Conservation (phyloP, 192 early-diverging fungal genomes). For the Chytriomyces sp. region DNA sequence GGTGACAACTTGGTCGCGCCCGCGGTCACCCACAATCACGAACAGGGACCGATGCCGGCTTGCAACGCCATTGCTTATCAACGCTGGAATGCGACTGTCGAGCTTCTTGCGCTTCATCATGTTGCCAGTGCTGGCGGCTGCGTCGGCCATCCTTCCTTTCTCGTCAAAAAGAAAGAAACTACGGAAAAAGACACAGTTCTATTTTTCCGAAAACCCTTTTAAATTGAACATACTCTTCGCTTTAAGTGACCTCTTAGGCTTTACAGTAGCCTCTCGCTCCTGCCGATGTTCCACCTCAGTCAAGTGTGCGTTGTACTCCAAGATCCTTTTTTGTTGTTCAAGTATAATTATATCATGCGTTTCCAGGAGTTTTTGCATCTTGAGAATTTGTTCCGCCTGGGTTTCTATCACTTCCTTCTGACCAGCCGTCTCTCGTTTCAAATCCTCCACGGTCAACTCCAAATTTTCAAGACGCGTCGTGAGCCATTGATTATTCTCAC, state of each 20-base stretch:
- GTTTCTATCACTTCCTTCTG: not conserved
- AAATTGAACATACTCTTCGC: not conserved
- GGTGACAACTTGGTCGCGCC: conserved; percentile 89
- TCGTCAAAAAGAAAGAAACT: not conserved
- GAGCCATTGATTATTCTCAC: not conserved
- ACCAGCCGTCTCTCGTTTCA: not conserved
- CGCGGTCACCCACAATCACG: conserved; percentile 93
- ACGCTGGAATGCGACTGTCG: conserved; percentile 91
- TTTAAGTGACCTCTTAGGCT: not conserved
- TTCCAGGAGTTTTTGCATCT: not conserved
- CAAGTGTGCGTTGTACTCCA: not conserved
- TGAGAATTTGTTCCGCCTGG: not conserved
- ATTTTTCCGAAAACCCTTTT: not conserved
- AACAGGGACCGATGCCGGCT: conserved; percentile 92
- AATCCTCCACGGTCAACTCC: not conserved
- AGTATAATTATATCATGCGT: not conserved
- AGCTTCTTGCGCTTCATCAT: conserved; percentile 63
- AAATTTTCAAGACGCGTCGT: not conserved
- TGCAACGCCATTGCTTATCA: conserved; percentile 91
- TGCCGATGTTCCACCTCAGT: not conserved
- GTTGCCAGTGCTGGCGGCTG: not conserved
- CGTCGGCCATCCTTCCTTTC: not conserved
- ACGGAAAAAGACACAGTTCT: not conserved
- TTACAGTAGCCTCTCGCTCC: not conserved
- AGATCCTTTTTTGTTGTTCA: not conserved